Evolutionary conservation across 345 rosid genomes (phyloP), one percentile per base, ranked within the genome.

Genomic region (Anacardium occidentale): DNA sequence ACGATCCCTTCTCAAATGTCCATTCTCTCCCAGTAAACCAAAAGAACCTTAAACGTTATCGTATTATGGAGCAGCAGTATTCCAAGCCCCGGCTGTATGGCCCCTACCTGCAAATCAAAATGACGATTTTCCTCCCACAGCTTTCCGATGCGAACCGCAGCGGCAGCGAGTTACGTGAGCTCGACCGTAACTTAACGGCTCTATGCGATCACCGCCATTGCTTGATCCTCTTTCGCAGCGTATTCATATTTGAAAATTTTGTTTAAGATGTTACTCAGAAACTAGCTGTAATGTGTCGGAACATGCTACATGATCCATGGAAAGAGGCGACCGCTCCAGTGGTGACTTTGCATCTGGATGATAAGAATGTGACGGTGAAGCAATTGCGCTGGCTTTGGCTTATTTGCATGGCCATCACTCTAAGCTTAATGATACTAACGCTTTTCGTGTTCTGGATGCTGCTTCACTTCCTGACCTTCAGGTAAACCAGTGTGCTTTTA

Each of bases 131-230:
- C 42, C 75, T 85, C 37, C 73, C 83, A 62, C 83, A 82, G 79
- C 88, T 75, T 71, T 66, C 87, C 42, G 94, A 91, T 77, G 87
- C 69, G 70, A 96, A 87, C 76, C 83, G 85, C 78, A 88, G 82
- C 80, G 82, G 80, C 72, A 73, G n/a, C n/a, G n/a, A n/a, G n/a
- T n/a, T n/a, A n/a, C n/a, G n/a, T n/a, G n/a, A n/a, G n/a, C 81
- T 85, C 10, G 95, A 92, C 75, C 91, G 93, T 74, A 94, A 94
- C 69, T 89, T 94, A 62, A 78, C 88, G 69, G 88, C 97, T 21
- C 97, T 94, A 64, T 92, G 98, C 73, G 97, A 94, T 62, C 97
- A 74, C 80, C 97, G 92, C 84, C 98, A 94, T 71, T 97, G 98
- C 53, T 78, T 94, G 21, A 88, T 94, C 75, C 86, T 94, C 73